These are phyloP conservation scores for Nothomitra cinnamomea DNA, from an alignment of 2,329 filamentous ascomycete genomes.

Conservation along the genomic window DNA sequence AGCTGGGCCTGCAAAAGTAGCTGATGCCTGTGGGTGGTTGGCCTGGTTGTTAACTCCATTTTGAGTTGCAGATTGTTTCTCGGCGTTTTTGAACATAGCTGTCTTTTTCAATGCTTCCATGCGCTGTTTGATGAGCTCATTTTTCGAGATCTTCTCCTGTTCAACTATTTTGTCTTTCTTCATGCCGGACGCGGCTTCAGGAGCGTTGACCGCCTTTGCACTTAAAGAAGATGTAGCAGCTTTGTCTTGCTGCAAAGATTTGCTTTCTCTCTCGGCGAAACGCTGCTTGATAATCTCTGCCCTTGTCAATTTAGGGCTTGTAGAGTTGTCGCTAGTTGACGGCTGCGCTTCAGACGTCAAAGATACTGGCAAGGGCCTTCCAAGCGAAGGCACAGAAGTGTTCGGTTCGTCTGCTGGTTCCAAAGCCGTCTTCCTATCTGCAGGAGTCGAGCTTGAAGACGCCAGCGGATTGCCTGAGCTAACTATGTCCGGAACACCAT, in stretches of 20 bases:
- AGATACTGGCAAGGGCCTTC: background rate
- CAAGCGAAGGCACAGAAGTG: background rate
- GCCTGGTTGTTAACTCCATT: background rate
- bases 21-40: background rate
- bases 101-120: conserved; percentile 6
- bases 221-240: background rate
- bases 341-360: conserved; percentile 10
- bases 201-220: background rate
- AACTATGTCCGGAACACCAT: background rate
- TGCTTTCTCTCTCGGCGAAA: conserved; percentile 34
- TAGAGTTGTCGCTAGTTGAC: conserved; percentile 7
- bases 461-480: background rate
- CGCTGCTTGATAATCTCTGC: conserved; percentile 64
- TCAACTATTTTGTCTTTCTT: background rate
- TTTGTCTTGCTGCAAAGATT: background rate
- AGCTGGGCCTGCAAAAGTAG: background rate
- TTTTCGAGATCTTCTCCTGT: conserved; percentile 4
- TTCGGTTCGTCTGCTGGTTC: background rate
- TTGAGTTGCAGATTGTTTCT: background rate
- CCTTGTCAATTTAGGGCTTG: conserved; percentile 39
- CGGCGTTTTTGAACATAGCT: background rate
- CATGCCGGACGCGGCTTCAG: background rate
- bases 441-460: background rate
- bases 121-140: conserved; percentile 3
- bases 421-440: background rate